Conservation (phyloP, 805 yeast species). For the Pichia membranifaciens region DNA sequence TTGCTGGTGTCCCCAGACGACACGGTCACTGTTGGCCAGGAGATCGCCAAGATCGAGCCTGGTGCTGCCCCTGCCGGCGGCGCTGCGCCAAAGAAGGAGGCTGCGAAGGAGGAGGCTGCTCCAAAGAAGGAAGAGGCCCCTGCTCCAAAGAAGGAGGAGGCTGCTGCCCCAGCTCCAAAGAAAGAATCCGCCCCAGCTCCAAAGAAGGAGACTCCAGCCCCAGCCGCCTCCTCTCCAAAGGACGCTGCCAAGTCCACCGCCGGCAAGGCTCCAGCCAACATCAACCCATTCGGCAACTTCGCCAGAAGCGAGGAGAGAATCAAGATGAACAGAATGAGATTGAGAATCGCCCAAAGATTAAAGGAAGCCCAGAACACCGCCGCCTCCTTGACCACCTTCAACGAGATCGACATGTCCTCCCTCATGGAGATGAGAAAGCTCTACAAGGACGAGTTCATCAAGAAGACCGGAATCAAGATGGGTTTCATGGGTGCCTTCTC, state of each 20-base stretch:
- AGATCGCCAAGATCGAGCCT: constrained; percentile 78
- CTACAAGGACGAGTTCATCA: constrained; percentile 94
- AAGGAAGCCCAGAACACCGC: constrained; percentile 99
- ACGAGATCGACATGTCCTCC: constrained; percentile 94
- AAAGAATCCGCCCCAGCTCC: constrained; percentile 13
- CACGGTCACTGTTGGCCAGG: constrained; percentile 95
- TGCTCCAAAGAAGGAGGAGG: background rate
- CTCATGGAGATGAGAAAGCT: constrained; percentile 90
- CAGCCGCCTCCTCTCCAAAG: constrained; percentile 25
- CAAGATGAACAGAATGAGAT: constrained; percentile 98
- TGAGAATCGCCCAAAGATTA: constrained; percentile 97
- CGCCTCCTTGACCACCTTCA: constrained; percentile 95
- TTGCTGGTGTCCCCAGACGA: constrained; percentile 79
- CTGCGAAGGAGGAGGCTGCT: background rate
- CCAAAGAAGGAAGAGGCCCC: constrained; percentile 4
- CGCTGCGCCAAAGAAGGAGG: constrained; percentile 27
- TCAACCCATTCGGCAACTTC: constrained; percentile 41
- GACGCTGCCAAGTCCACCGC: constrained; percentile 13
- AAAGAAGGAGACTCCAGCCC: constrained; percentile 29
- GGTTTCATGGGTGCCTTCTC: constrained; percentile 99
- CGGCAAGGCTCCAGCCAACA: constrained; percentile 27
- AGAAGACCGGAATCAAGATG: constrained; percentile 87
- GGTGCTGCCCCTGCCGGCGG: constrained; percentile 62
- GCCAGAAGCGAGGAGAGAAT: constrained; percentile 86
- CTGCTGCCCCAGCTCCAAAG: constrained; percentile 1